Evolutionary conservation across 2,329 filamentous ascomycete genomes (phyloP), one percentile per base, ranked within the genome.

Genomic region (Monosporascus cannonballus): DNA sequence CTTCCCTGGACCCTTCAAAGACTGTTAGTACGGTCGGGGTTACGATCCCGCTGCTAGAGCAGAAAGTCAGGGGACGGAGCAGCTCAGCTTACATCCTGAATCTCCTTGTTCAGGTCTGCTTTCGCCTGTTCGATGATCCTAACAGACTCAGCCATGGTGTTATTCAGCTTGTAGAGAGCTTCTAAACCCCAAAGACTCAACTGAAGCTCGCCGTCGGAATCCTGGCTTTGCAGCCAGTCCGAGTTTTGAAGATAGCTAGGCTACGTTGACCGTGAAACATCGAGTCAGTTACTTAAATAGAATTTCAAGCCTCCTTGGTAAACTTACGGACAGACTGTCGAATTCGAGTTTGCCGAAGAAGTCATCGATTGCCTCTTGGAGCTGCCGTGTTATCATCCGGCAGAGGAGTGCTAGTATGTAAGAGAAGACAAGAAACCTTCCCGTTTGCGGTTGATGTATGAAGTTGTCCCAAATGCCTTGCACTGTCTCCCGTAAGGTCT

Each of bases 361-460:
- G n/a, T 52, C 46, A 7, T 49, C 20, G 30, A 56, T 56, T 3
- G 54, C 38, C 3, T 24, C n/a, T 34, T 34, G 46, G 39, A 56
- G 56, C 3, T 56, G 38, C 20, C 25, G 24, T 17, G 45, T 41
- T 37, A 56, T 45, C 25, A 45, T 41, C 34, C 20, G 24, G 34
- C 55, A 57, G 22, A 55, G 14, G 6, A 37, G 34, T 30, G 53
- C 53, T 6, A 57, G 17, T 4, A 54, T 20, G 15, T 25, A 15
- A 14, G 54, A 30, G 18, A 57, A 57, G 20, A 54, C 53, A 24
- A 57, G 51, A 41, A 51, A 57, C 20, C 55, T 52, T 17, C 51
- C 55, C 9, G 51, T 54, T 25, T 54, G 55, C 20, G 55, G 53
- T 37, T 57, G 55, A 17, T 57, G 55, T 20, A 57, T 54, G 41